These are phyloP conservation scores for Stereocaulon alpinum DNA, from an alignment of 495 filamentous ascomycete species.

Conservation along the genomic window DNA sequence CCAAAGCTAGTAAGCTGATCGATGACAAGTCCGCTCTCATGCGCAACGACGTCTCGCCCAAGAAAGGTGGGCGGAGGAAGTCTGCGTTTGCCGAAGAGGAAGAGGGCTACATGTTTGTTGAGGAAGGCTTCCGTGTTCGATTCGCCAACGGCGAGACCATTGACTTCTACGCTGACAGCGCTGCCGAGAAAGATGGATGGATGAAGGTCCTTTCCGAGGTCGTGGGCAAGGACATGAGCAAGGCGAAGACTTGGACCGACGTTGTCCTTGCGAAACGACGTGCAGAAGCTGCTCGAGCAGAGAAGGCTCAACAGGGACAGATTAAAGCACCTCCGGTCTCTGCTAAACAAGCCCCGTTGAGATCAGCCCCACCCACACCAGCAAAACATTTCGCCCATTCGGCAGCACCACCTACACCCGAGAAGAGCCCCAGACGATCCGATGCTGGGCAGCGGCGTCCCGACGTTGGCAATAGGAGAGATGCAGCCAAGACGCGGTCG, in stretches of 20 bases:
- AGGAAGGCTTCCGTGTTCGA: constrained; percentile 95
- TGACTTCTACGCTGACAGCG: constrained; percentile 92
- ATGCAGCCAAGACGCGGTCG: constrained; percentile 20
- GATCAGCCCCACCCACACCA: constrained; percentile 23
- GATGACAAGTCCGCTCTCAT: constrained; percentile 80
- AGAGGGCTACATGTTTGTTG: constrained; percentile 98
- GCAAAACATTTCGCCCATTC: constrained; percentile 16
- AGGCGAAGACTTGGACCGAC: constrained; percentile 64
- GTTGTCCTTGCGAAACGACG: constrained; percentile 53
- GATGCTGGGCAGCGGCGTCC: constrained; percentile 12
- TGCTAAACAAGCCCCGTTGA: constrained; percentile 14
- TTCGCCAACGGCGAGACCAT: constrained; percentile 97
- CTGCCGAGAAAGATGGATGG: constrained; percentile 81
- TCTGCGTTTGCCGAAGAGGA: constrained; percentile 97
- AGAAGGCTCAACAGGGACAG: constrained; percentile 23
- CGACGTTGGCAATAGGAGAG: constrained; percentile 9
- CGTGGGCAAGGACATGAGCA: constrained; percentile 56
- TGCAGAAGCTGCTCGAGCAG: constrained; percentile 20
- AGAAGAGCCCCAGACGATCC: constrained; percentile 21
- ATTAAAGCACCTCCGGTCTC: constrained; percentile 11
- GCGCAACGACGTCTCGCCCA: constrained; percentile 64
- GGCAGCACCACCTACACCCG: constrained; percentile 11
- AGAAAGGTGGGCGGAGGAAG: constrained; percentile 69
- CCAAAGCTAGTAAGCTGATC: constrained; percentile 87
- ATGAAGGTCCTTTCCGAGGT: constrained; percentile 82